Evolutionary conservation across 2,329 filamentous ascomycete genomes (phyloP), one percentile per base, ranked within the genome.

Genomic region (Aspergillus brasiliensis): DNA sequence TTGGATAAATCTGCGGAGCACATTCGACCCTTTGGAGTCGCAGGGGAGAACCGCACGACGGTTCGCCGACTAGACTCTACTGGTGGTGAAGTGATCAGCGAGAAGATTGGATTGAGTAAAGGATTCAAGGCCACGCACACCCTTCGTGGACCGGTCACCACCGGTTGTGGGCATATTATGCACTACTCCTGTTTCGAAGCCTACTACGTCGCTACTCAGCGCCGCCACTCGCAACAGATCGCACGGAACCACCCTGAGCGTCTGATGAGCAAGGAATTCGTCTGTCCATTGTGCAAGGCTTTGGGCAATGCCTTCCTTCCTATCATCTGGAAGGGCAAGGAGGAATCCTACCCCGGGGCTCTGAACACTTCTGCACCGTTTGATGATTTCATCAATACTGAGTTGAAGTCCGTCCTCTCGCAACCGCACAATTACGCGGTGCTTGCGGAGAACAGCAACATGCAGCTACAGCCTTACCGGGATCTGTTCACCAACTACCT

Each of bases 161-260:
- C 91, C 37, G 92, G 94, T 8, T 99, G 95, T 75, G 95, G 95
- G 2, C 95, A 99, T 75, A 96, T 99, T 71, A 99, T 99, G 95
- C 95, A 99, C 75, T 98, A 91, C 74, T 88, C 86, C 67, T 99
- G 95, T 77, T 99, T 99, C 72, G 92, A 97, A 70, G 86, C 90
- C 42, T 99, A 98, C 71, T 90, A 91, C 65, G 86, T 91, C 48
- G 92, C 94, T 3, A 96, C 92, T 0, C 83, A 88, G 56, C 85
- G 93, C 61, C 86, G 95, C 40, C 96, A 99, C 72, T 86, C 86
- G 19, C 91, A 95, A 69, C 95, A 99, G 74, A 97, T 99, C 74
- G 93, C 95, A 7, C 86, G 95, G 13, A 91, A 97, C 68, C 95
- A 98, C 68, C 95, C 95, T 0, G 96, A 99, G 73, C 85, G 88